Base-by-base conservation (phyloP, 2,329 filamentous ascomycete genomes). In the Cryphonectria naterciae region DNA sequence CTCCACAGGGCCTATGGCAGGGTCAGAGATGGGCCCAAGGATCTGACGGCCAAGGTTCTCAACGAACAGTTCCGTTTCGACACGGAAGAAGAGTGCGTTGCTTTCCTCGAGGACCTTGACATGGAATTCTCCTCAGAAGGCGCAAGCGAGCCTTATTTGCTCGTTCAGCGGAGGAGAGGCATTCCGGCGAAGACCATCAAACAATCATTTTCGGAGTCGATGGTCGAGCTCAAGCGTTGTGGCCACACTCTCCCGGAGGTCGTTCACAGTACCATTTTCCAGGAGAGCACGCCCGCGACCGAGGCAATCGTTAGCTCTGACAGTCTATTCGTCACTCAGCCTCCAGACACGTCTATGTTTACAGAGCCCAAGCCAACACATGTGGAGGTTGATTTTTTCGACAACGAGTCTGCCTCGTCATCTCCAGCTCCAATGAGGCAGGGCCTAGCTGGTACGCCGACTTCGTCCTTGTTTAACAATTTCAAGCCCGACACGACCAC, bases 21-120 rank as follows among this genome's bases (percentile, higher is more conserved):
- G 70, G 86, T 87, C 35, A 84, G 87, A 71, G 86, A 87, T 67
- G 83, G 85, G 7, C 85, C 88, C 2, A 88, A 87, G 74, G 89
- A 91, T 73, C 85, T 91, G 62, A 90, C 88, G 0, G 84, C 88
- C 0, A 78, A 81, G 0, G 84, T 84, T 6, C 78, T 91, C 37
- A 90, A 90, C 75, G 80, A 79, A 11, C 86, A 87, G 72, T 81
- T 92, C n/a, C 83, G 85, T 22, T 94, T 93, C 74, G 92, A 93
- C 73, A 88, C 87, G 0, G 85, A 91, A 69, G 80, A 87, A 43
- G 89, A 94, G 70, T 91, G 92, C 11, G 83, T 92, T 22, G 83
- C 86, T 0, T 91, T 93, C 78, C 89, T 88, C 0, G 85, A 88
- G 74, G 79, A 85, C n/a, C 87, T 90, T 70, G 84, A 83, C 11